Base-by-base conservation (phyloP, 1,284 basidiomycete genomes). In the Apiotrichum siamense region DNA sequence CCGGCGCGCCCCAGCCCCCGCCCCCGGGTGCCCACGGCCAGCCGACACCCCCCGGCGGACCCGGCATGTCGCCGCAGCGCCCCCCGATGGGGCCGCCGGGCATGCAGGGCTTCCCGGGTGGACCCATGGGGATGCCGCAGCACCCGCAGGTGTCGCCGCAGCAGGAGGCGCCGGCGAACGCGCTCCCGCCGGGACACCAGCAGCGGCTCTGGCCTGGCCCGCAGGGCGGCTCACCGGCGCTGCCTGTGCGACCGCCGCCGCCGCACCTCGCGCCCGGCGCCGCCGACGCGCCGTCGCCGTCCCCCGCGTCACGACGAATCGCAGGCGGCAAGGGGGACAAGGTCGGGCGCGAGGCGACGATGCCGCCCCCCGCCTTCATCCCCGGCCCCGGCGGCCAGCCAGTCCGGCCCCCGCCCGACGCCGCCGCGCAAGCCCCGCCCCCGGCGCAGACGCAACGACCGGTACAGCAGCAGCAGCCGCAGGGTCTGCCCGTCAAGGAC, bases 301-400 rank as follows among this genome's bases (percentile, higher is more conserved):
- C 41, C 4, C 31, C 47, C 3, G 35, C 47, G 9, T 36, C 46
- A 6, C 63, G 59, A 13, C 56, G 57, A 11, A 44, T 46, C 40
- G 5, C 38, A 26, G n/a, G 7, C 10, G 18, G n/a, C 18, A 43
- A 43, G 29, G 20, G 17, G 3, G 41, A 57, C 41, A 44, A 52
- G 36, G 35, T 47, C 36, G 27, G 38, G 21, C 47, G 55, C 10
- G 52, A 56, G 17, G 37, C 47, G 9, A 44, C 52, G 9, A 69
- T 71, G 67, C 63, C 65, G 2, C 69, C 69, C 4, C 69, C 69
- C 20, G 42, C 55, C n/a, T 70, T 63, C 55, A 67, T 70, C 15
- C 68, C 66, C 7, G 33, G 40, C 1, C 54, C 51, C 35, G 43
- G 43, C 26, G 27, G 43, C 3, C 13, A 43, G 1, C 15, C 43